Percentiles rank a stretch among this genome's conserved stretches.
Evolutionary conservation across 2,329 filamentous ascomycete species (phyloP).

Genomic region (Tolypocladium ophioglossoides): DNA sequence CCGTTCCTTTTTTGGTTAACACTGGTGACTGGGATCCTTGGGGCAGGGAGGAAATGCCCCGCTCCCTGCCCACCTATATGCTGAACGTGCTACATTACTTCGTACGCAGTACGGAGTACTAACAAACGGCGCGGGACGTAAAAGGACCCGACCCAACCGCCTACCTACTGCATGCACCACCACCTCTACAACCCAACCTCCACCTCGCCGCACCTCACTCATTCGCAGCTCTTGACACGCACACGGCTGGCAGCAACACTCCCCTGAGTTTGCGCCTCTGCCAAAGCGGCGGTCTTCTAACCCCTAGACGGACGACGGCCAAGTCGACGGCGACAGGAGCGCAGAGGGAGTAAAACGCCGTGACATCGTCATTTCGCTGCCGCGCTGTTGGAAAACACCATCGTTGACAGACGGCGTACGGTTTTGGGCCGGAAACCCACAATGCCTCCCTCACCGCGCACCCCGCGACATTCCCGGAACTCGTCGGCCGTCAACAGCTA

Average conservation of each 20-base stretch:
- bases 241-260: neutral
- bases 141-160: neutral
- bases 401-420: neutral
- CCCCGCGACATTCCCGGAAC: conserved; percentile 49
- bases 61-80: neutral
- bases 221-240: neutral
- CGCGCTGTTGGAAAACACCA: neutral
- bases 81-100: too few species aligned
- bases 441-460: conserved; percentile 36
- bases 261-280: neutral
- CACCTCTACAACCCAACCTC: neutral
- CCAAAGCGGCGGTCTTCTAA: neutral
- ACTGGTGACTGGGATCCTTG: neutral
- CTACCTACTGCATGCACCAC: neutral
- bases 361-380: neutral
- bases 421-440: conserved; percentile 2
- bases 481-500: conserved; percentile 43
- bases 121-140: neutral
- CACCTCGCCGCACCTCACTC: neutral
- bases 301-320: neutral
- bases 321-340: neutral
- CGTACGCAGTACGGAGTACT: too few species aligned
- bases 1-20: too few species aligned
- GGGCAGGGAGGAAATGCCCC: neutral
- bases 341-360: neutral